These are phyloP conservation scores for Yamadazyma conglobata DNA, from an alignment of 1,139 yeast genomes.

Conservation along the genomic window DNA sequence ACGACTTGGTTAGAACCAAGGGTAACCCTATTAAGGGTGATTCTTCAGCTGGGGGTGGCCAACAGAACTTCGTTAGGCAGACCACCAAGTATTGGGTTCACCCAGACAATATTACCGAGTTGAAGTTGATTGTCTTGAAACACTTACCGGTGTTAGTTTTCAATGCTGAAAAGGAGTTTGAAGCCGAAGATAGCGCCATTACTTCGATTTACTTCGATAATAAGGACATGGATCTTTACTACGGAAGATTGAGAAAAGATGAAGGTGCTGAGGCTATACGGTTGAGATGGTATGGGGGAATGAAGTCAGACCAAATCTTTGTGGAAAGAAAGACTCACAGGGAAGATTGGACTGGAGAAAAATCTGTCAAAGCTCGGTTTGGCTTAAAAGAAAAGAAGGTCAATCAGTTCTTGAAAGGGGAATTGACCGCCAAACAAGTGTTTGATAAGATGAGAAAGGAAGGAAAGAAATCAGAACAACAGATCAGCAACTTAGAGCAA, in stretches of 20 bases:
- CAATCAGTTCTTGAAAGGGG: conserved; percentile 77
- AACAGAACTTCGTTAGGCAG: conserved; percentile 96
- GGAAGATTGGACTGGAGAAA: conserved; percentile 99
- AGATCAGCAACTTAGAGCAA: conserved; percentile 87
- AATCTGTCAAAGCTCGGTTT: conserved; percentile 95
- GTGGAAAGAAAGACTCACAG: conserved; percentile 97
- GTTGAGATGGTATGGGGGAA: conserved; percentile 98
- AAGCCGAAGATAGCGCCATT: conserved; percentile 89
- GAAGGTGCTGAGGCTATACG: conserved; percentile 99
- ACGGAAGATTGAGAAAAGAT: conserved; percentile 90
- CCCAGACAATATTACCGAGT: conserved; percentile 97
- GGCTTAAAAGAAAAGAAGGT: conserved; percentile 87
- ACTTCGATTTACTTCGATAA: conserved; percentile 95
- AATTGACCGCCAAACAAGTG: conserved; percentile 81
- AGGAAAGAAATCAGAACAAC: conserved; percentile 82
- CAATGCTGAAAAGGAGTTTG: conserved; percentile 94
- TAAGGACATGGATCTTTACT: conserved; percentile 80
- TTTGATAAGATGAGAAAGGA: conserved; percentile 91
- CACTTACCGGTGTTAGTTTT: conserved; percentile 95
- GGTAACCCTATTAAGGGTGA: conserved; percentile 96
- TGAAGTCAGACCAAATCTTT: conserved; percentile 87
- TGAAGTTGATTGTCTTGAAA: conserved; percentile 85
- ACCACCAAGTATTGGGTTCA: conserved; percentile 99
- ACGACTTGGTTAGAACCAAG: conserved; percentile 89
- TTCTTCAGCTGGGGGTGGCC: conserved; percentile 93